Evolutionary conservation across 2,329 filamentous ascomycete species (phyloP), one percentile per base, ranked within the genome.

Genomic region (Sarocladiaceae sp.): DNA sequence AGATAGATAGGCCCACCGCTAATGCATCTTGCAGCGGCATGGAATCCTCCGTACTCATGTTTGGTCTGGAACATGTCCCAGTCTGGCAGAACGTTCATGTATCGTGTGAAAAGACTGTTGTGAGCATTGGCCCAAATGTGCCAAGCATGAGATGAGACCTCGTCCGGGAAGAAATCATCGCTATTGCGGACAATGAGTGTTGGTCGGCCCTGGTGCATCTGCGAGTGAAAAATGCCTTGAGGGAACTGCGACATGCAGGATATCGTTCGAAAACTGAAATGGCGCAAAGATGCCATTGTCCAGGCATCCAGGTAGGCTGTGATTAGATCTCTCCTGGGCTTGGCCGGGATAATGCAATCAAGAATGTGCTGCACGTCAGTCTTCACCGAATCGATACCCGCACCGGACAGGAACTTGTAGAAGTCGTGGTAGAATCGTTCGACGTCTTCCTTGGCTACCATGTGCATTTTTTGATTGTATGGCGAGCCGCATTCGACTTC

Each of bases 171-270:
- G 71, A 90, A 98, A 64, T 97, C 86, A 50, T 83, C 90, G 1
- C 87, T 94, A 64, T 94, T 97, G 37, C 93, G 84, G 15, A 89
- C 76, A 0, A 90, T 70, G 19, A 94, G 73, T 0, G 79, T 71
- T 0, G 87, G 86, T 41, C 81, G 80, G 58, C 84, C 87, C n/a
- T 72, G 78, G 1, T 85, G 85, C 19, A 95, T 69, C 53, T 94
- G 87, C 1, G 83, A 84, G 58, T 89, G 81, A 65, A 95, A 96
- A 9, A 97, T 71, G 15, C 91, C 82, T 46, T 90, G 84, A 0
- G 93, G 93, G 3, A 83, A 77, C 61, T 93, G 86, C 0, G 89
- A 93, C 90, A 97, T 97, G 79, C 93, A 97, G 3, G 87, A 91
- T 42, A 96, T 94, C 4, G 82, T 79, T 53, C 82, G 84, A 40